Base-by-base conservation (phyloP, 2,329 filamentous ascomycete species). In the Aotearoamyces nothofagi region DNA sequence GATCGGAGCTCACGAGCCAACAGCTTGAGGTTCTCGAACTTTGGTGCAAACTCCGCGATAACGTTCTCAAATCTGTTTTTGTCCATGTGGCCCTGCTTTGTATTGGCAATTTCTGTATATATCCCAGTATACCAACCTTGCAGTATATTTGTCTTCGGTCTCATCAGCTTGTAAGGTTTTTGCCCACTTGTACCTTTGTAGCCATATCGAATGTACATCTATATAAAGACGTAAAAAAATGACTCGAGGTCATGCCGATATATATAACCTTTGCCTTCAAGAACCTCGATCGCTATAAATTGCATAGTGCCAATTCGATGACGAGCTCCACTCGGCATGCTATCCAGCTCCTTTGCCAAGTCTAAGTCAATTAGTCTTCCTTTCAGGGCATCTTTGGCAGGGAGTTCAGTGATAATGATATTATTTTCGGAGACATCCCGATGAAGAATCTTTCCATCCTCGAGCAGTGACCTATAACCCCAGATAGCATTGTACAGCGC, bases 311-410 rank as follows among this genome's bases (percentile, higher is more conserved):
- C 46, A 8, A 34, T 37, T 23, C 33, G 34, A 36, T 51, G 24
- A 27, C 40, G 17, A 11, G 31, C 43, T 27, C 43, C 33, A 31
- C 43, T 39, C 5, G 30, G 39, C 2, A 39, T 33, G 10, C 33
- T 33, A 27, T 39, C 41, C 10, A 44, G 15, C 22, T 42, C 41
- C 36, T 48, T 49, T 9, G 40, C 44, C 16, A 51, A 39, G 31
- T 54, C 45, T 5, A 54, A 39, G 33, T 54, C 44, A 38, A 54
- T 54, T 9, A 53, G 38, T 33, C 47, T 46, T 5, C 53, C 54
- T 5, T 40, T 42, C 7, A 38, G 35, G 15, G 38, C 43, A 24
- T 32, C 33, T 17, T 35, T 25, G 11, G 29, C 24, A n/a, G 23
- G 7, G 13, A 12, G 13, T 25, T 25, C 23, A 25, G 23, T 36